These are phyloP conservation scores for Aureobasidium sp. DNA, from an alignment of 2,329 filamentous ascomycete genomes.

Conservation along the genomic window DNA sequence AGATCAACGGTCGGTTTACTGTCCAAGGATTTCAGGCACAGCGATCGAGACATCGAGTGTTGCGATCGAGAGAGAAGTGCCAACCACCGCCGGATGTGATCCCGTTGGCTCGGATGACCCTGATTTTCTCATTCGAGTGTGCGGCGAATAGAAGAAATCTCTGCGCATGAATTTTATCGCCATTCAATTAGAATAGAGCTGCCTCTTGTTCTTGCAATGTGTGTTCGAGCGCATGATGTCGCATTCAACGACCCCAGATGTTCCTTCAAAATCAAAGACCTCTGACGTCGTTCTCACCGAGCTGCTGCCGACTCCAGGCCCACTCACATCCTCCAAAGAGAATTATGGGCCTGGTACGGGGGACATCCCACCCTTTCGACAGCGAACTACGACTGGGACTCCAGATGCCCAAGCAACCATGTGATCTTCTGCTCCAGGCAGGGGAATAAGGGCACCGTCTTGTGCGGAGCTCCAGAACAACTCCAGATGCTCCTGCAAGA, in stretches of 20 bases:
- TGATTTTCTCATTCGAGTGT: neutral
- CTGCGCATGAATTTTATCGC: neutral
- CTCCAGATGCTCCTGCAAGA: neutral
- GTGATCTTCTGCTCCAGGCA: neutral
- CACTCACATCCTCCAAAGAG: slow-evolving; percentile 8
- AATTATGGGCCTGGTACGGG: slow-evolving; percentile 12
- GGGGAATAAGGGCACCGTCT: too few species aligned
- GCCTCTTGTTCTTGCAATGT: neutral
- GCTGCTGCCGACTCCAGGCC: slow-evolving; percentile 6
- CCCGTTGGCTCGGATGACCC: too few species aligned
- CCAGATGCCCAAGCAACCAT: neutral
- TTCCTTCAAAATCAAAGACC: neutral
- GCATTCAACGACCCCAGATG: neutral
- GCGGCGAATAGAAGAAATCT: neutral
- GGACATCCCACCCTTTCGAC: neutral
- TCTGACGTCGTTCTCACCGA: slow-evolving; percentile 10
- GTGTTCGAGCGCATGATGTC: neutral
- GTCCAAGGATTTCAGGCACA: neutral
- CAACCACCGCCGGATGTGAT: too few species aligned
- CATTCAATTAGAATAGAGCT: neutral
- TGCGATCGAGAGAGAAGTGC: neutral
- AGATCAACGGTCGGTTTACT: neutral
- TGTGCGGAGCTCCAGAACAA: slow-evolving; percentile 3
- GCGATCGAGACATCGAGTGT: slow-evolving; percentile 8
- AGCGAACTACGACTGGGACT: neutral